Evolutionary conservation across 345 rosid species (phyloP), one percentile per base, ranked within the genome.

Genomic region (Cardamine occulta): DNA sequence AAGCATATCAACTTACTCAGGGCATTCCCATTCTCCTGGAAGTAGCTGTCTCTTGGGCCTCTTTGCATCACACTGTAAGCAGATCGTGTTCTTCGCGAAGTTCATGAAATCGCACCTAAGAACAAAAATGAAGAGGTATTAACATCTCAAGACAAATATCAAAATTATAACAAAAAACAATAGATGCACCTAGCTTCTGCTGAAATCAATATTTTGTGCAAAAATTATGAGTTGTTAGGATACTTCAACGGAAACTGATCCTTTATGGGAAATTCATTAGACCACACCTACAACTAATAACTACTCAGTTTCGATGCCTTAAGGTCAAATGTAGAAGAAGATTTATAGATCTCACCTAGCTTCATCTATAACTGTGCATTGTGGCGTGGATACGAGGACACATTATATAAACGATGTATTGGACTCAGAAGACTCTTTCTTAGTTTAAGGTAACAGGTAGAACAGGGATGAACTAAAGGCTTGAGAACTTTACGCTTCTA

Each of bases 1-100:
- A 28, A 23, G 74, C 0, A 5, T 51, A 63, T 70, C 72, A 82
- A 81, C 99, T 82, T 89, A 95, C 99, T 85, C 88, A 1, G 97
- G 97, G 83, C 99, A 95, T 84, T 92, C 99, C 99, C 99, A 95
- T 84, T 95, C 99, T 71, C 99, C 99, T 14, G 98, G 99, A 80
- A 95, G 96, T 70, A 95, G 81, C 85, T 93, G 94, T 71, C 97
- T 87, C 88, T 95, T 95, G 13, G 98, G 97, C 71, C 91, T 87
- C 85, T 95, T 93, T 21, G 97, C 99, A 81, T 93, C 99, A 80
- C 99, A 95, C 72, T 91, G 98, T 57, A 93, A 87, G 86, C 99
- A 95, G 53, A 86, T 86, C 1, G 89, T 79, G 76, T 95, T 95
- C 88, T 95, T 95, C 23, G 98, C 98, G 29, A 95, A 95, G 80